Base-by-base conservation (phyloP, 2,329 filamentous ascomycete species). In the Cladophialophora carrionii region DNA sequence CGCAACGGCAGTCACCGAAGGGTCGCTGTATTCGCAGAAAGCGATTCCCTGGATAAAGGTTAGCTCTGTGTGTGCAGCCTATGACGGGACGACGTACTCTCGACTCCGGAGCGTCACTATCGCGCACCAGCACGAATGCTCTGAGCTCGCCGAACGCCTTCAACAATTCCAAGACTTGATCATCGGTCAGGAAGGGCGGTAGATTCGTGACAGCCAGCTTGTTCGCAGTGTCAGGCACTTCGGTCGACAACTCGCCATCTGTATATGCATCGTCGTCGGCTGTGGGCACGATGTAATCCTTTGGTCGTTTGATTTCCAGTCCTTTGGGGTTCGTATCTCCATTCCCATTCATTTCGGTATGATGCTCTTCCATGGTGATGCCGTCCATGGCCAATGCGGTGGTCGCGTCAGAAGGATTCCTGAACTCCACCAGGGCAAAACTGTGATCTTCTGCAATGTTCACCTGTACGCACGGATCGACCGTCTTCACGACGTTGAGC, bases 161-260 rank as follows among this genome's bases (percentile, higher is more conserved):
- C 6, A 99, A 83, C 22, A 99, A 85, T 80, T 98, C 95, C 48
- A 89, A 90, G 7, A 98, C 90, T 72, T 97, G 92, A 63, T 96
- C 92, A 64, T 98, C 95, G 2, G 87, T 89, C 54, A 99, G 87
- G 76, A 95, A 96, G 0, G 85, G 79, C 0, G 95, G 93, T 62
- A 99, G 90, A 74, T 96, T 96, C 57, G 91, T 87, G 71, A 99
- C 88, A 77, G 91, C 91, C 71, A 99, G 90, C 82, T 99, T 99
- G 82, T 96, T 92, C 20, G 92, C 89, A 2, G 92, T 96, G 75
- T 99, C 95, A 9, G 92, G 87, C 17, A 99, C 95, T 22, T 91
- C 81, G 68, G 85, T 90, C 1, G 92, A 90, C 43, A 97, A 84
- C 43, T 89, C 88, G 51, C 68, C 68, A 6, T 62, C 62, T 73